These are phyloP conservation scores for Lepidium aucheri DNA, from an alignment of 345 rosid genomes.

Conservation along the genomic window DNA sequence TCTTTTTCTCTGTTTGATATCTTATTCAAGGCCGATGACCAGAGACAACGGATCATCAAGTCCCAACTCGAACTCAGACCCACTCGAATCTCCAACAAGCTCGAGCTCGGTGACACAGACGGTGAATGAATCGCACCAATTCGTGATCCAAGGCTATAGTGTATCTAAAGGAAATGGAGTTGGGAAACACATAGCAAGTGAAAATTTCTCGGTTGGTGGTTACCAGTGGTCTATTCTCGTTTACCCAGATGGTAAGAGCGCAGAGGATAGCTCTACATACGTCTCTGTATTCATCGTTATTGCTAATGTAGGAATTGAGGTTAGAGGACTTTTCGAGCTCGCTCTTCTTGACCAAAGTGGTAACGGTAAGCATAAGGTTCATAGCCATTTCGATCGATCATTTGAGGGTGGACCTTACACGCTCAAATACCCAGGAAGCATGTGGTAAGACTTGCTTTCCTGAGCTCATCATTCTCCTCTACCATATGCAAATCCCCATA, in stretches of 20 bases:
- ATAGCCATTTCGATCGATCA: constrained; percentile 83
- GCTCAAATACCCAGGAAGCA: constrained; percentile 74
- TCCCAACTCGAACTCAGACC: constrained; percentile 4
- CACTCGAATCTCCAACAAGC: constrained; percentile 21
- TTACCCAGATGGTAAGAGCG: constrained; percentile 86
- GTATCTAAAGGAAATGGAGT: constrained; percentile 76
- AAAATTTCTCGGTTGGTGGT: constrained; percentile 74
- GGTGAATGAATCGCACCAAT: constrained; percentile 71
- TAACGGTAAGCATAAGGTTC: constrained; percentile 75
- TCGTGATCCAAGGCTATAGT: constrained; percentile 71
- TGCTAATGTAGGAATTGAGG: constrained; percentile 83
- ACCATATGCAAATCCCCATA: background rate
- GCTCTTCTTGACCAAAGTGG: constrained; percentile 88
- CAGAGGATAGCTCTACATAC: constrained; percentile 59
- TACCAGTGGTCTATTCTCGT: constrained; percentile 88
- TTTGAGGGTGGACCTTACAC: constrained; percentile 77
- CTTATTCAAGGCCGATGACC: background rate
- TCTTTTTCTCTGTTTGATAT: background rate
- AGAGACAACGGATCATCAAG: background rate
- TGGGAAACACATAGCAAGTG: constrained; percentile 75
- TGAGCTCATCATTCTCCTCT: background rate
- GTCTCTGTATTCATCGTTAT: constrained; percentile 82
- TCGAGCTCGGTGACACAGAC: constrained; percentile 68
- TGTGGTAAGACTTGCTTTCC: constrained; percentile 53
- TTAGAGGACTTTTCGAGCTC: constrained; percentile 81